Evolutionary conservation across 164 flowering plant species (phyloP), one percentile per base, ranked within the genome.

Genomic region (Tetrastigma voinierianum): DNA sequence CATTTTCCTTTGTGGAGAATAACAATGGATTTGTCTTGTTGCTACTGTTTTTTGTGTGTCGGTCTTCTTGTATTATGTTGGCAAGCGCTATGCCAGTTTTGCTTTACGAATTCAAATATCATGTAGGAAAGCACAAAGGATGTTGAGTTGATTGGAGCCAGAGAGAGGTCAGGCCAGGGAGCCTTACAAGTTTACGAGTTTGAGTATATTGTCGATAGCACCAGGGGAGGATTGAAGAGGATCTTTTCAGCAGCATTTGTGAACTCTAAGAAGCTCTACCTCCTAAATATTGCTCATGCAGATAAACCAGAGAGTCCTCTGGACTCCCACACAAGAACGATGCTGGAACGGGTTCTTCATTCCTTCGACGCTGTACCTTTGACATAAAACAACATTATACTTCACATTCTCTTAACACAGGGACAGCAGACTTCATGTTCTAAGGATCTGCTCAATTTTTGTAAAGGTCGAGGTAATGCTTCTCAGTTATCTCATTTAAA

Each of bases 101-200:
- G 40, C 40, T 32, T 32, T 32, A 32, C 40, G 6, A 32, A 32
- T 46, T 18, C 40, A 44, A 45, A 72, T 62, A 10, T 53, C 65
- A 8, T 72, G 12, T 56, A 93, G 93, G 98, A 91, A 79, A 94
- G 98, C 70, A 91, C 96, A 51, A 85, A 82, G 70, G 88, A 80
- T 49, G 90, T 87, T 48, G 88, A 82, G 77, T 76, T 90, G 57
- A 74, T 94, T 52, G 78, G 77, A 47, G 82, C 77, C 18, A 70
- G 76, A 3, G 96, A 91, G 81, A 89, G 98, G 75, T 54, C 69
- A 9, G 86, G 97, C 12, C 58, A 71, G 18, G 84, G 78, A 53
- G 95, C 89, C 19, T 53, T 85, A 43, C 86, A 78, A 74, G 93
- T 90, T 11, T 93, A 87, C 32, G 93, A 93, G 71, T 82, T 91